Evolutionary conservation across 495 filamentous ascomycete species (phyloP).

Genomic region (Amphirosellinia nigrospora): DNA sequence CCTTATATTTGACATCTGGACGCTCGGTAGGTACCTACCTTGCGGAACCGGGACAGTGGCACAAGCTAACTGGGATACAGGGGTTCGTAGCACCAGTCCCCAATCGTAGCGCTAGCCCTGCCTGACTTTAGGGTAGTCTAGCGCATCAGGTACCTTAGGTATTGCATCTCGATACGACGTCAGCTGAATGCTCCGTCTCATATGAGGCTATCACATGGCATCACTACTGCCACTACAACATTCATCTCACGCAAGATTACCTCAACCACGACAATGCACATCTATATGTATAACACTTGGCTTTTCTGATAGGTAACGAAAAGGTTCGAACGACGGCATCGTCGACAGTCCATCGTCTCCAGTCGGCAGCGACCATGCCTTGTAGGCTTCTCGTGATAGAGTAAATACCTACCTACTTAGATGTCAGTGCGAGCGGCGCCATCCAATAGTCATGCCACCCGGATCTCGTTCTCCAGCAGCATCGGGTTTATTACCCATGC

Average conservation of each 20-base stretch:
- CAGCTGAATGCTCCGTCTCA: conserved; percentile 6
- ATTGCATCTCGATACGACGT: not conserved
- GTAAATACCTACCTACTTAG: no score
- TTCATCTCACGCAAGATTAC: not conserved
- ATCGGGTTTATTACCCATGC: conserved; percentile 67
- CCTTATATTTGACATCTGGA: not conserved
- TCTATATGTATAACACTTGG: not conserved
- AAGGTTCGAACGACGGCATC: not conserved
- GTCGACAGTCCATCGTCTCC: not conserved
- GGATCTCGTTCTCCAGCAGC: conserved; percentile 46
- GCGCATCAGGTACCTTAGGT: no score
- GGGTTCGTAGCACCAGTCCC: conserved; percentile 3
- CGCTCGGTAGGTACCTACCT: not conserved
- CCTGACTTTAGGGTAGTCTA: no score
- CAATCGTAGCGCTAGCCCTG: no score
- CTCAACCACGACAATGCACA: not conserved
- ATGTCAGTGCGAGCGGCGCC: not conserved
- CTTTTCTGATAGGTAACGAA: not conserved
- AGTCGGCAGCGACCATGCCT: not conserved
- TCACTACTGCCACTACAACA: not conserved
- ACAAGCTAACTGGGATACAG: not conserved
- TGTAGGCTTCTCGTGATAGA: not conserved
- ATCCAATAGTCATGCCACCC: conserved; percentile 1
- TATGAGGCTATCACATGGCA: conserved; percentile 12
- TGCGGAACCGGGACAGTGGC: not conserved